Base-by-base conservation (phyloP, 306 rosid species). In the Hippophae gyantsensis region DNA sequence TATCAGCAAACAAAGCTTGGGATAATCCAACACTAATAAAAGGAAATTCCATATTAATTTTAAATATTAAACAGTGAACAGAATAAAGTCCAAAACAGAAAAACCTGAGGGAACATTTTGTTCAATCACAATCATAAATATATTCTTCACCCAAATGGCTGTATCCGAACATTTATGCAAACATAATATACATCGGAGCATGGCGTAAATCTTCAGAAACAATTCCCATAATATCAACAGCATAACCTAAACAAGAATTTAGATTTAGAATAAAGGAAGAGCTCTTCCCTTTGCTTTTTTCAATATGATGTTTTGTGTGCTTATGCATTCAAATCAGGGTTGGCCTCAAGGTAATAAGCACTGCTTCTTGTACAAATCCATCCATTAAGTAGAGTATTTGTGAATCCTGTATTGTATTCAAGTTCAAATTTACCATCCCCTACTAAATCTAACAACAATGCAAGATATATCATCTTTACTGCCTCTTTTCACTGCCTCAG, bases 391-490 rank as follows among this genome's bases (percentile, higher is more conserved):
- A 64, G 56, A 76, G 70, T 63, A 54, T 67, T 14, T 58, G 46
- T 59, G 64, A 66, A 48, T 72, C 23, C 23, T 18, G 23, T 18
- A 18, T 18, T 18, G 23, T 18, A 18, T 18, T 63, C 58, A 69
- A 50, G 72, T 27, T 60, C 43, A 23, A 47, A 32, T 58, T 51
- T 9, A 47, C 68, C 71, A 65, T 55, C 62, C 72, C 61, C 76
- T 71, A 68, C 84, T 82, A 69, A 87, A 76, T 58, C 83, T 83
- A 76, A 90, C 95, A 67, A 90, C 90, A 65, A 87, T 64, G 42
- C 97, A 87, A 32, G 94, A 87, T 66, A 90, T 90, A 54, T 90
- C 97, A 64, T 90, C 97, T 81, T 85, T 83, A 72, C 96, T 86
- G 26, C 79, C 89, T 74, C 89, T 78, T 81, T 81, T 73, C 77